Evolutionary conservation across 176 grass and related monocot species (phyloP), one percentile per base, ranked within the genome.

Genomic region (Microstegium vimineum): DNA sequence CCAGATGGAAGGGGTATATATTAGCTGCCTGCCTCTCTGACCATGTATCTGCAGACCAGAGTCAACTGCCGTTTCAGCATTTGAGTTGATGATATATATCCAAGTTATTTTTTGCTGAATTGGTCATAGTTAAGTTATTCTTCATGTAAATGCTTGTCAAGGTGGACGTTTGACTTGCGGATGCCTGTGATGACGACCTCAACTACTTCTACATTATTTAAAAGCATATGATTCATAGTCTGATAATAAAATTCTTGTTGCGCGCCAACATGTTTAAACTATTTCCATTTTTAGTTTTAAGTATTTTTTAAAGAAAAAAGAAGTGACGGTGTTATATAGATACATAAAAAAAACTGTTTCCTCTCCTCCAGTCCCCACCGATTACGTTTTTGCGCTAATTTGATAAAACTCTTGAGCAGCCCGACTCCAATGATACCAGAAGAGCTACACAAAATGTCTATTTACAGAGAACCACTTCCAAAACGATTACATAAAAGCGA

Each of bases 101-200:
- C 10, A 72, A 22, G 72, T 79, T 41, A 49, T 71, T 51, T 51
- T 72, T 79, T 51, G 66, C n/a, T 79, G 75, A 86, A 79, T 40
- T 3, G 13, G 83, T 71, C 75, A 8, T 12, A 79, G 30, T 36
- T 63, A 78, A 47, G 46, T 13, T 65, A 63, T 27, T 72, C 33
- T 79, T 47, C 40, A 79, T 51, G 42, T 62, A n/a, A 70, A 79
- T 85, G 37, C 65, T 75, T 81, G 60, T 81, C 54, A 86, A 68
- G 5, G 45, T 45, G 62, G 34, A 7, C 1, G 36, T 81, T 63
- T 62, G 75, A 71, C 75, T 67, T 63, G 9, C 5, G 51, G 46
- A 62, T 43, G 51, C 37, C 9, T 59, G 26, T 70, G 64, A 47
- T 35, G n/a, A 57, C 15, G 9, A 57, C 65, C 5, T 52, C 2